Base-by-base conservation (phyloP, 2,329 filamentous ascomycete species). In the Penicillium sp. region DNA sequence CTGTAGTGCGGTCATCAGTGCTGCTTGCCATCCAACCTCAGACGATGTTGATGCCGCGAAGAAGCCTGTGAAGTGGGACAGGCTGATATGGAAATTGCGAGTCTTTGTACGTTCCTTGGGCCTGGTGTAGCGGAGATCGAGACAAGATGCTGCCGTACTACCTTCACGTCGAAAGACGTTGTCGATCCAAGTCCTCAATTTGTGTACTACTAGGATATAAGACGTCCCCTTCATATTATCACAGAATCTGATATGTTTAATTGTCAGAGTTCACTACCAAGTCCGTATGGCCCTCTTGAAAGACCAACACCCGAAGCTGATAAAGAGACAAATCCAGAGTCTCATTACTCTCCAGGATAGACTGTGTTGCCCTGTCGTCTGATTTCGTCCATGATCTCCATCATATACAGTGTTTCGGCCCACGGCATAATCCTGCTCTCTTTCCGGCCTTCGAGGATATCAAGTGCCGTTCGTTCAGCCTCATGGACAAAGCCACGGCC, bases 311-410 rank as follows among this genome's bases (percentile, higher is more conserved):
- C 29, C 29, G 9, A 29, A 29, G 29, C 29, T 29, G 10, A 29
- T 29, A 29, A 29, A 29, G n/a, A 20, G n/a, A 11, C 18, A 22
- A 3, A 39, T 39, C 18, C 5, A 22, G 10, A 22, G 10, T 7
- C 18, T 14, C 9, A 42, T 45, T 24, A 53, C 37, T 56, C 54
- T 29, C 54, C 26, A 22, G 39, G 39, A n/a, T 51, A 51, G 5
- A 10, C 10, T 4, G 49, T 43, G 6, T 39, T 39, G 9, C 49
- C 49, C 38, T 51, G 49, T 8, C 26, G 37, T 11, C 39, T 18
- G 14, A 51, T 43, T 16, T 51, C 39, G 16, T 51, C 49, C 49
- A 43, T 51, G 10, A 51, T 43, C 24, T 51, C 20, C 39, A 51
- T 35, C 8, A 51, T 35, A 24, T 35, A 43, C 13, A 50, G 4